These are phyloP conservation scores for Salix brachista DNA, from an alignment of 345 rosid genomes.

Conservation along the genomic window DNA sequence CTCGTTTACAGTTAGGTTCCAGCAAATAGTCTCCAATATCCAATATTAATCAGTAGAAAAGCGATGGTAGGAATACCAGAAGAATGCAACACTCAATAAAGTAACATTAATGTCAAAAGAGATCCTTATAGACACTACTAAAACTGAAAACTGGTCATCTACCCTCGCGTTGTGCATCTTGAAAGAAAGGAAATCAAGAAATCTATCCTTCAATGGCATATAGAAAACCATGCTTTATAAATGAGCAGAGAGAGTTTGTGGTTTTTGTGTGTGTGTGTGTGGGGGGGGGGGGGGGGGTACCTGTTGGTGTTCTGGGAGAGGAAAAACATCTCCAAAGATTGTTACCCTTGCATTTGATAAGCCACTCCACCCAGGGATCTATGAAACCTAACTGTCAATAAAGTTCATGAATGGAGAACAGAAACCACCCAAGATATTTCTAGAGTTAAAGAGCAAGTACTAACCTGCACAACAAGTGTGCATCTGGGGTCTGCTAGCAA, in stretches of 20 bases:
- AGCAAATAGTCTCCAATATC: background rate
- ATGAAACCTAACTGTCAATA: slow-evolving; percentile 23
- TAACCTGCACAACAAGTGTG: slow-evolving; percentile 96
- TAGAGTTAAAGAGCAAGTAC: slow-evolving; percentile 3
- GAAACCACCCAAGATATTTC: background rate
- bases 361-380: slow-evolving; percentile 99
- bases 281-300: slow-evolving; percentile 18
- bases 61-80: background rate
- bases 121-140: background rate
- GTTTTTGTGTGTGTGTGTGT: too few relatives aligned
- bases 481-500: slow-evolving; percentile 87
- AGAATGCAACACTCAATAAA: background rate
- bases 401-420: slow-evolving; percentile 20
- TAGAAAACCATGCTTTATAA: background rate
- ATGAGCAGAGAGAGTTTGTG: background rate
- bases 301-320: slow-evolving; percentile 84
- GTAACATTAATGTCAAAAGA: background rate
- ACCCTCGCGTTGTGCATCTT: background rate
- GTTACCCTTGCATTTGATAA: slow-evolving; percentile 97
- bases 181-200: background rate
- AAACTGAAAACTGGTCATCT: background rate
- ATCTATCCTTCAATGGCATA: background rate
- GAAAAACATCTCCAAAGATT: slow-evolving; percentile 86
- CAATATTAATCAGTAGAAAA: background rate
- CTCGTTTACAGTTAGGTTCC: background rate